Evolutionary conservation across 768 basidiomycete species (phyloP), one percentile per base, ranked within the genome.

Genomic region (Panaeolus cyanescens): DNA sequence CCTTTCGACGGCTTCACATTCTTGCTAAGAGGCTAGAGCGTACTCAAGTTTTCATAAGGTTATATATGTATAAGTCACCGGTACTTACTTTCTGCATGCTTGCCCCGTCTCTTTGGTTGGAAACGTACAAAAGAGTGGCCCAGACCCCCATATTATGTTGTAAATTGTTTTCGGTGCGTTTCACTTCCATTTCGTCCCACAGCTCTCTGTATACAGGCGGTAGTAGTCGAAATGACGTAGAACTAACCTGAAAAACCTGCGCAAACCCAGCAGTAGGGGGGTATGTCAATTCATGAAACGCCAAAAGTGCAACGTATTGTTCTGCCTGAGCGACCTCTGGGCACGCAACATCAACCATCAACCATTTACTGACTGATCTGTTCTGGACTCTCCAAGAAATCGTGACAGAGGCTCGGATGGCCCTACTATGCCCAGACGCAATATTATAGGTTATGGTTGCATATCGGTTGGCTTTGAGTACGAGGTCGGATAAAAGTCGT

Each of bases 311-410:
- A 55, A 96, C 83, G 70, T 94, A 99, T 67, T 98, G 88, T 72
- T 93, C 92, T 22, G 96, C 95, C 71, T 98, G 95, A 0, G 70
- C 67, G 59, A 85, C 82, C 63, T 92, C 85, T 42, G 84, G 78
- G 68, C 96, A 99, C 13, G 92, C 95, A 42, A 92, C 78, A 62
- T 92, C 85, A 3, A 87, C 84, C 96, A 99, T 99, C 15, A 71
- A 71, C 90, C 91, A 97, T 55, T 87, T 81, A 58, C 84, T 78
- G 59, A 75, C 75, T 64, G 81, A 82, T 56, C 78, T 81, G 32
- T 84, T 85, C 40, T 82, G 81, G 45, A 25, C 45, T 50, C 45
- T 28, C 93, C 93, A 96, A 31, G 87, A 80, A 59, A 99, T 83
- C 58, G 76, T 85, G 54, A 95, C 82, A 33, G 83, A 79, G 10